phyloP scores from a whole-genome alignment of 2,329 filamentous ascomycete genomes.

The Venturia pyrina region DNA sequence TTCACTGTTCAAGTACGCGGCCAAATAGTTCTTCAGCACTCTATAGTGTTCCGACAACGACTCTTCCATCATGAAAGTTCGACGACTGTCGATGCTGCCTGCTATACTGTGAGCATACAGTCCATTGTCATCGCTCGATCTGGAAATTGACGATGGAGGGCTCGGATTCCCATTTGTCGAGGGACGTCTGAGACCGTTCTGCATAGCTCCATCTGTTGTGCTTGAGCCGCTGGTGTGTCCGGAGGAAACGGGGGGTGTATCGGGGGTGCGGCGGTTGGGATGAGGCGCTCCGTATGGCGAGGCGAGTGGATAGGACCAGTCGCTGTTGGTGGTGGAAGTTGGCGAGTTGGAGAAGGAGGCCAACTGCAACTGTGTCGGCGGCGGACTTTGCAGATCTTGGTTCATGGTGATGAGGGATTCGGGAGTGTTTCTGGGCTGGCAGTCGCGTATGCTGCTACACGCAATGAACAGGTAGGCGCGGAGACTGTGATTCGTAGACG shows the following conservation, averaged over 20 bases:
- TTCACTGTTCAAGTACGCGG: constrained; percentile 61
- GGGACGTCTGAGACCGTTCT: constrained; percentile 38
- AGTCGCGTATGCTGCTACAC: neutral
- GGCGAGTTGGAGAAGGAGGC: constrained; percentile 21
- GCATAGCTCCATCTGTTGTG: constrained; percentile 34
- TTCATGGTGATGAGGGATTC: neutral
- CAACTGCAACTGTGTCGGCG: constrained; percentile 15
- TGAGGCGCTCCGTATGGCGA: constrained; percentile 29
- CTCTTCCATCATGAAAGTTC: constrained; percentile 51
- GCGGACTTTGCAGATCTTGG: constrained; percentile 15
- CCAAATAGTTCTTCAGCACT: constrained; percentile 67
- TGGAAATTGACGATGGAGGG: constrained; percentile 77
- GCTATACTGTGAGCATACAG: constrained; percentile 45
- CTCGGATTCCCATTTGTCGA: constrained; percentile 50
- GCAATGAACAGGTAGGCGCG: neutral
- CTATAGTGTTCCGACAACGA: constrained; percentile 72
- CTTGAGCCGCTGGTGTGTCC: constrained; percentile 31
- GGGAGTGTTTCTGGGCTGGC: neutral
- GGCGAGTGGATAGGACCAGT: constrained; percentile 21
- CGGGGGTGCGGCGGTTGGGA: constrained; percentile 19
- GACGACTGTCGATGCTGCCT: constrained; percentile 49
- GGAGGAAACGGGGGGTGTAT: constrained; percentile 24
- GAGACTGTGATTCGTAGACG: neutral
- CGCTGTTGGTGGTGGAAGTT: constrained; percentile 29
- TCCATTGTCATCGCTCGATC: constrained; percentile 71